Base-by-base conservation (phyloP, 768 basidiomycete species). In the Trametopsis cervina region DNA sequence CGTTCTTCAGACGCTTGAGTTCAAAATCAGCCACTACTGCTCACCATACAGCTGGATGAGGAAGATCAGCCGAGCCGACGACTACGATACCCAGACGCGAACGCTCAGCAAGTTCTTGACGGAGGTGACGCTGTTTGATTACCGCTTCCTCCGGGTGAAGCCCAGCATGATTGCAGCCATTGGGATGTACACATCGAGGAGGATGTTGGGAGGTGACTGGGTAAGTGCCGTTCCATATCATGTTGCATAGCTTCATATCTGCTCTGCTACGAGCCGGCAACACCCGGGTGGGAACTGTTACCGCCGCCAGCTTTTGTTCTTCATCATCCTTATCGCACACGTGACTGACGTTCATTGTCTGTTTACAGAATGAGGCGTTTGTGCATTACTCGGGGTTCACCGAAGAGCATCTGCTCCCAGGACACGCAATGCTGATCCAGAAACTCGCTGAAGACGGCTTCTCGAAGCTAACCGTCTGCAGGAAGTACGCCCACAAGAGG, bases 21-120 rank as follows among this genome's bases (percentile, higher is more conserved):
- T 98, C 71, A 83, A 85, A 66, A 65, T 99, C 67, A 97, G 94
- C 51, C 85, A 93, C 52, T 99, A 99, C 69, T 98, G 96, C 71
- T 96, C 94, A 44, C 96, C 96, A 3, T 98, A 98, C 72, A 92
- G 89, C 64, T 98, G 96, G 95, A 93, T 98, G 77, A 81, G 96
- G 51, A 86, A 85, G 60, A 98, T 99, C 64, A 94, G 90, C 77
- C 96, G 93, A 66, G 95, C 96, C 27, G 96, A 99, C 69, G 89
- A 95, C 66, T 99, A 98, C 65, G 92, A 98, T 62, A 84, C 98
- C 61, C 95, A 97, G 64, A 99, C 96, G 12, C 76, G 96, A 53
- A 99, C 96, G 22, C 71, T 99, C 41, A 87, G 91, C 77, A 99
- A 99, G 69, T 98, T 97, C 75, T 69, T 98, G 63, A 92, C 91